Percentiles rank a stretch among this genome's conserved stretches.
Conservation (phyloP, 345 rosid genomes). For the Citrus hindsii region DNA sequence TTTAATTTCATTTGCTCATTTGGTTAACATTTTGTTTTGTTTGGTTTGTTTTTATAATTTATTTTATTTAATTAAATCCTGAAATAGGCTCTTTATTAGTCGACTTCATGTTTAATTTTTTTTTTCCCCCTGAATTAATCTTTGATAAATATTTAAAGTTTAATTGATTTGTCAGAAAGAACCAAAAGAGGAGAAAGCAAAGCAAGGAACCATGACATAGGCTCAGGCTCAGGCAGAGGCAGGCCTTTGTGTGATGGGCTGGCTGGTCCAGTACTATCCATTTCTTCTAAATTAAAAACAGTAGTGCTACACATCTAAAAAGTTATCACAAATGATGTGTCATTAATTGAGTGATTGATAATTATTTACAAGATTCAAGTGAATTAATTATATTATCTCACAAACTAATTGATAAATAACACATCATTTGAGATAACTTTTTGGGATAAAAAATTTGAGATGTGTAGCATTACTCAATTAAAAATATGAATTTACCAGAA, state of each 20-base stretch:
- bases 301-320: no score
- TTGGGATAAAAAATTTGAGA: rapidly evolving
- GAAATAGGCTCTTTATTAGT: background rate
- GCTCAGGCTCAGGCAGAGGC: background rate
- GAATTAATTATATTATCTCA: no score
- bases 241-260: background rate
- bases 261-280: background rate
- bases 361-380: no score
- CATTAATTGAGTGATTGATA: no score
- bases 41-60: background rate
- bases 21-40: slow-evolving; percentile 1
- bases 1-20: background rate
- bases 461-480: no score
- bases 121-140: background rate
- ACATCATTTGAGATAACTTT: no score
- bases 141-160: background rate
- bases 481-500: background rate
- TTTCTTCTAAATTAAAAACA: background rate
- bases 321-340: no score
- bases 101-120: background rate
- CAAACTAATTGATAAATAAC: no score
- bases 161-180: background rate
- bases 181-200: background rate
- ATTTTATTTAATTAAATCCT: slow-evolving; percentile 6
- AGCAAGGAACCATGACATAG: background rate